Evolutionary conservation across 768 basidiomycete genomes (phyloP).

Genomic region (Kwoniella bestiolae): DNA sequence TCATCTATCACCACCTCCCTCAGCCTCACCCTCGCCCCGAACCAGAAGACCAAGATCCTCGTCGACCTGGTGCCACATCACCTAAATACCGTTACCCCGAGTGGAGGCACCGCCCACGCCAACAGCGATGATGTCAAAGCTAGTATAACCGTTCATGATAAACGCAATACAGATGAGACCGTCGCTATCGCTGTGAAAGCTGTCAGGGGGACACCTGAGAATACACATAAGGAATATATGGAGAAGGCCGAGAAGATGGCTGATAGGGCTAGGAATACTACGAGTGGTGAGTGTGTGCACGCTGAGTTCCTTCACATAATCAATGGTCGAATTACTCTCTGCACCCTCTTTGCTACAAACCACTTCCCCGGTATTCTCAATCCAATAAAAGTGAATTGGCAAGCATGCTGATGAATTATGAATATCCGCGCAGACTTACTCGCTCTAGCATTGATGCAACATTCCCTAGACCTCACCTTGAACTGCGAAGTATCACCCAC

Average conservation of each 20-base stretch:
- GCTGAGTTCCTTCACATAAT: too few species aligned
- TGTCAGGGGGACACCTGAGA: conserved; percentile 9
- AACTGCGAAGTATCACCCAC: conserved; percentile 47
- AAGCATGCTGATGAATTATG: conserved; percentile 8
- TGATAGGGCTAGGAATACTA: conserved; percentile 14
- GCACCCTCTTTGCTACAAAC: too few species aligned
- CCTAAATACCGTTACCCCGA: conserved; percentile 10
- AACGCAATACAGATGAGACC: conserved; percentile 51
- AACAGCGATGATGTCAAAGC: conserved; percentile 21
- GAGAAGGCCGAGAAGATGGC: conserved; percentile 10
- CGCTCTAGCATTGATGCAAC: conserved; percentile 45
- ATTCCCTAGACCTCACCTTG: conserved; percentile 48
- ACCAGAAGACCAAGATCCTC: conserved; percentile 44
- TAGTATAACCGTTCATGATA: conserved; percentile 42
- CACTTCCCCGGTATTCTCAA: too few species aligned
- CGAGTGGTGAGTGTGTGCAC: conserved; percentile 11
- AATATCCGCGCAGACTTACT: conserved; percentile 30
- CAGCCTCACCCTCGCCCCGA: conserved; percentile 41
- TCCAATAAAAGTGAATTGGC: neutral
- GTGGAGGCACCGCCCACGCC: neutral
- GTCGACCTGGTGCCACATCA: conserved; percentile 36
- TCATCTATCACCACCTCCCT: conserved; percentile 17
- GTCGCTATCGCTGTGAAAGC: conserved; percentile 27
- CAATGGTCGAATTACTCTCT: too few species aligned
- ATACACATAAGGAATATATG: neutral